These are phyloP conservation scores for Rutidosis leptorrhynchoides DNA, from an alignment of 129 eudicot genomes.

Conservation along the genomic window DNA sequence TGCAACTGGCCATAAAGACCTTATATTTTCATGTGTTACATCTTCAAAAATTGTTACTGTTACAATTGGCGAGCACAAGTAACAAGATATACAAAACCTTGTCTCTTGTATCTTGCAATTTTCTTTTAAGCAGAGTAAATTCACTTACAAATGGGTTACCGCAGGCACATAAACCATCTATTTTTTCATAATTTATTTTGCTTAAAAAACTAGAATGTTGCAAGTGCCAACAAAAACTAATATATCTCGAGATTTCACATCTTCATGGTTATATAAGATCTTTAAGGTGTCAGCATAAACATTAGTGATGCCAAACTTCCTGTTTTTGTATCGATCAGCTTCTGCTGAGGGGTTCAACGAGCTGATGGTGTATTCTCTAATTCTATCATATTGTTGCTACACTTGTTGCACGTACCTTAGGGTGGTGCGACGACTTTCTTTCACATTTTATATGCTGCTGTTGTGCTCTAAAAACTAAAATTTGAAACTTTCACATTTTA, in stretches of 20 bases:
- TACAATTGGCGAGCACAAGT: slow-evolving; percentile 22
- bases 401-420: slow-evolving; percentile 53
- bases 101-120: not conserved
- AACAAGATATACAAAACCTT: slow-evolving; percentile 16
- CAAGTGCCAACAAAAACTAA: not conserved
- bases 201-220: not conserved
- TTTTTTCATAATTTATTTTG: no score
- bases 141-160: not conserved
- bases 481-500: slow-evolving; percentile 34
- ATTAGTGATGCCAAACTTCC: not conserved
- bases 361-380: slow-evolving; percentile 74
- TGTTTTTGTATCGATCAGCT: slow-evolving; percentile 49
- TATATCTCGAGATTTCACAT: not conserved
- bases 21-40: slow-evolving; percentile 28
- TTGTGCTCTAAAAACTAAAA: slow-evolving; percentile 87
- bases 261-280: slow-evolving; percentile 1
- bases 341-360: slow-evolving; percentile 68
- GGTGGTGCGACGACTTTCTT: slow-evolving; percentile 70
- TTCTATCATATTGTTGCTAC: slow-evolving; percentile 81
- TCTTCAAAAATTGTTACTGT: slow-evolving; percentile 5
- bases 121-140: not conserved
- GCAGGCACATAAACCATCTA: not conserved
- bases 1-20: slow-evolving; percentile 29
- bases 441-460: slow-evolving; percentile 86
- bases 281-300: not conserved